These are phyloP conservation scores for Paecilomyces fulvus DNA, from an alignment of 2,329 filamentous ascomycete genomes.

Conservation along the genomic window DNA sequence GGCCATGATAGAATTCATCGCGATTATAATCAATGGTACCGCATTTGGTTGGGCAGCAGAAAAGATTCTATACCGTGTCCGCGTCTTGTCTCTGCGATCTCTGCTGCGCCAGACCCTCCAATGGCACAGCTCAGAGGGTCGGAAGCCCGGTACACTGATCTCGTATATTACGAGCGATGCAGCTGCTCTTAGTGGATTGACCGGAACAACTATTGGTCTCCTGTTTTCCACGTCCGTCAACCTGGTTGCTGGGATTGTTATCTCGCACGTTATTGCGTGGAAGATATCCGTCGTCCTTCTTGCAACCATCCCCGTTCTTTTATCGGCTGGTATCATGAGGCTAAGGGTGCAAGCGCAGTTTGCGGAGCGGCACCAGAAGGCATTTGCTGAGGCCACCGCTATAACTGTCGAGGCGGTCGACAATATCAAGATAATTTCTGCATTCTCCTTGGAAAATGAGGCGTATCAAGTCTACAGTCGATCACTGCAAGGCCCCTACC, in stretches of 20 bases:
- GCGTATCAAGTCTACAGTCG: constrained; percentile 31
- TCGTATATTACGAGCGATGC: constrained; percentile 59
- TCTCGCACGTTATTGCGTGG: constrained; percentile 61
- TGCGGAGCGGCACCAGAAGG: constrained; percentile 43
- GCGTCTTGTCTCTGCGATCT: constrained; percentile 52
- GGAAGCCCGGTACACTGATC: constrained; percentile 51
- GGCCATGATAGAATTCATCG: constrained; percentile 45
- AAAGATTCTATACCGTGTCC: constrained; percentile 50
- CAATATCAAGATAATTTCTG: constrained; percentile 38
- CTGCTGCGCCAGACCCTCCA: constrained; percentile 54
- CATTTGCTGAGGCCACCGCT: constrained; percentile 36
- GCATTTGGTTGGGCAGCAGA: constrained; percentile 49
- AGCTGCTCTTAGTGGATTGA: constrained; percentile 54
- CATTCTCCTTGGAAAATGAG: constrained; percentile 39
- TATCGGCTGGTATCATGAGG: constrained; percentile 58
- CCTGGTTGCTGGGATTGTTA: constrained; percentile 53
- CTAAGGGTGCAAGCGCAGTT: constrained; percentile 50
- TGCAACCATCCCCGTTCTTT: constrained; percentile 54
- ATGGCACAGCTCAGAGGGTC: constrained; percentile 56
- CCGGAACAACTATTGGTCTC: constrained; percentile 58
- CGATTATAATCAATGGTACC: constrained; percentile 50
- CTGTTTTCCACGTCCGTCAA: constrained; percentile 57
- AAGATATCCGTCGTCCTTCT: constrained; percentile 62
- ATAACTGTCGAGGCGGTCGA: constrained; percentile 39
- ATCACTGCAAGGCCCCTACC: constrained; percentile 32